Conservation (phyloP, 2,329 filamentous ascomycete genomes). For the Huntiella abstrusa region DNA sequence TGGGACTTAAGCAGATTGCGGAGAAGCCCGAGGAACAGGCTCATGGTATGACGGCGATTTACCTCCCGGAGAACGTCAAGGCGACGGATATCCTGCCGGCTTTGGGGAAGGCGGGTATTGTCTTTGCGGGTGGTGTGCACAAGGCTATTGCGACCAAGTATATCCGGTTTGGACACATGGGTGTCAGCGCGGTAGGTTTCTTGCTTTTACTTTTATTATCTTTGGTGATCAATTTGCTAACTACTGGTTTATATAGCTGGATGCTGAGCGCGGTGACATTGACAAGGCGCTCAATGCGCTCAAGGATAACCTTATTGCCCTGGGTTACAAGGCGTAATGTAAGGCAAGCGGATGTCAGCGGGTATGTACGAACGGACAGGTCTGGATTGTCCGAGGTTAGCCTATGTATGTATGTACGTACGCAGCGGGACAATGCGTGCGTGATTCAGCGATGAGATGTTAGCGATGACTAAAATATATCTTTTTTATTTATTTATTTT, state of each 20-base stretch:
- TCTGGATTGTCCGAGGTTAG: no score
- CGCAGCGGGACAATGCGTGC: no score
- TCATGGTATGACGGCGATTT: constrained; percentile 95
- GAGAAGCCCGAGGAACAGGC: constrained; percentile 76
- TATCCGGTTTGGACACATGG: constrained; percentile 95
- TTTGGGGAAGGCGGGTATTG: constrained; percentile 67
- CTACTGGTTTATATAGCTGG: constrained; percentile 32
- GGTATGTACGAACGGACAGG: no score
- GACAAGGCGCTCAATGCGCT: constrained; percentile 67
- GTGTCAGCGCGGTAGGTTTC: constrained; percentile 57
- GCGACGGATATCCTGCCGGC: constrained; percentile 71
- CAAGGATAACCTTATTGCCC: constrained; percentile 54
- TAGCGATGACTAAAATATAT: background rate
- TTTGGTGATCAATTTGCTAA: constrained; percentile 14
- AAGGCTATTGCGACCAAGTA: constrained; percentile 90
- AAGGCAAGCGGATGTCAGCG: background rate
- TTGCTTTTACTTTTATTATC: background rate
- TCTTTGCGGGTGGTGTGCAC: constrained; percentile 90
- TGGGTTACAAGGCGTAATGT: constrained; percentile 31
- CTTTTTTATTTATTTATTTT: background rate
- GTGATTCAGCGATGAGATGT: no score
- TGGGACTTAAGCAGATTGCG: constrained; percentile 78
- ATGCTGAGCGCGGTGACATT: constrained; percentile 61
- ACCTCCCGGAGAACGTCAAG: constrained; percentile 68
- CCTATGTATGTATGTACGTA: no score